A percentile compares a stretch with the other conserved stretches of the same genome.
Conservation (phyloP, 2,329 filamentous ascomycete genomes). For the Didymella exigua region DNA sequence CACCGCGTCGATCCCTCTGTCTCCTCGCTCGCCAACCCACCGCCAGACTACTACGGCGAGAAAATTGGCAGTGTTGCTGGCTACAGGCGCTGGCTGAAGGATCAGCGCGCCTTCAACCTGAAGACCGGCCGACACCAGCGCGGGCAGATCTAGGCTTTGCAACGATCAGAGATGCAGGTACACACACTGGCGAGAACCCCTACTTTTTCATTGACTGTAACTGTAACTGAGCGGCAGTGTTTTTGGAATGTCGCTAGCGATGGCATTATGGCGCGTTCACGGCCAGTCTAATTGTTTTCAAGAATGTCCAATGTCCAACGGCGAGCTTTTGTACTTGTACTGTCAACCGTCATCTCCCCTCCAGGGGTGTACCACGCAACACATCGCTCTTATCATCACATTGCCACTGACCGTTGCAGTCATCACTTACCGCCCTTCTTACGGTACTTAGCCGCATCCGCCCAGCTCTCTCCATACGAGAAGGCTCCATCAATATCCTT, state of each 20-base stretch:
- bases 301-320: slow-evolving; percentile 13
- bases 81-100: slow-evolving; percentile 95
- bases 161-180: background rate
- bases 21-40: slow-evolving; percentile 88
- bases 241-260: slow-evolving; percentile 1
- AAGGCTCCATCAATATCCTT: too few species aligned
- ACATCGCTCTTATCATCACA: background rate
- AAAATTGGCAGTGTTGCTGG: slow-evolving; percentile 93
- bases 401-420: background rate
- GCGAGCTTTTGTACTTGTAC: slow-evolving; percentile 23
- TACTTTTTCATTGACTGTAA: slow-evolving; percentile 6
- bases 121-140: slow-evolving; percentile 69
- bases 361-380: slow-evolving; percentile 6
- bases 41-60: slow-evolving; percentile 97
- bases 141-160: slow-evolving; percentile 5
- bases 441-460: background rate
- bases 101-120: slow-evolving; percentile 90
- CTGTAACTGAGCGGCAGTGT: slow-evolving; percentile 9
- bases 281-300: slow-evolving; percentile 11
- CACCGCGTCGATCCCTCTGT: slow-evolving; percentile 89
- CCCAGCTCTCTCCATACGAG: background rate
- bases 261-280: slow-evolving; percentile 9
- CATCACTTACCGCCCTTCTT: background rate
- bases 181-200: background rate
- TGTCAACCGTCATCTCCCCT: slow-evolving; percentile 19